Conservation (phyloP, 2,329 filamentous ascomycete genomes). For the Colletotrichum sp. region DNA sequence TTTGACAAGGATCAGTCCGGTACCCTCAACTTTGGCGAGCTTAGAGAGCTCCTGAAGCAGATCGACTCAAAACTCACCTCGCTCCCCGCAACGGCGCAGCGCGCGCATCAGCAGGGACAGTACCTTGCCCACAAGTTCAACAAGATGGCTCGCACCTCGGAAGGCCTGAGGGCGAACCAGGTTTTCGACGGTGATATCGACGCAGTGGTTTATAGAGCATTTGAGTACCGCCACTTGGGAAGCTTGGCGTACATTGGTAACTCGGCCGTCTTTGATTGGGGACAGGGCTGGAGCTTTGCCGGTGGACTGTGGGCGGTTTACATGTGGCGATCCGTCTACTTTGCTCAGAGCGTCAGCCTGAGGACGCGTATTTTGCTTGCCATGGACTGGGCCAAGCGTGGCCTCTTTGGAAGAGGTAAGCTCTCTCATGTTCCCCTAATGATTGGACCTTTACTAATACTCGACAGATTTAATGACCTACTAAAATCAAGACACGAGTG, state of each 20-base stretch:
- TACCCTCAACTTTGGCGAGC: conserved; percentile 91
- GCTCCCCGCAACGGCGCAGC: conserved; percentile 92
- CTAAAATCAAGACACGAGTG: conserved; percentile 14
- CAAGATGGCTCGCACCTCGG: conserved; percentile 79
- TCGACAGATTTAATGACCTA: conserved; percentile 39
- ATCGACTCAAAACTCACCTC: conserved; percentile 96
- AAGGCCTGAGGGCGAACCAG: conserved; percentile 79
- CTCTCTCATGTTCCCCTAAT: conserved; percentile 16
- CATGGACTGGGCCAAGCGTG: conserved; percentile 99
- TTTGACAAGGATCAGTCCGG: conserved; percentile 95
- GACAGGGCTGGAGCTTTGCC: conserved; percentile 75
- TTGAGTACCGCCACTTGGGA: conserved; percentile 92
- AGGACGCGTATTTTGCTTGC: conserved; percentile 86
- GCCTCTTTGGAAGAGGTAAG: conserved; percentile 93
- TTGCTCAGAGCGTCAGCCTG: conserved; percentile 95
- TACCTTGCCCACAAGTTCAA: conserved; percentile 96
- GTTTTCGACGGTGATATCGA: conserved; percentile 90
- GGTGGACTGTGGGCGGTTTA: conserved; percentile 94
- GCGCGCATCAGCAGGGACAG: conserved; percentile 92
- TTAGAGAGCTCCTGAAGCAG: conserved; percentile 85
- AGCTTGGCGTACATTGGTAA: conserved; percentile 96
- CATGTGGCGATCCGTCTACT: conserved; percentile 95
- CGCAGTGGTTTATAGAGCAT: conserved; percentile 90
- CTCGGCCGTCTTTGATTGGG: conserved; percentile 91
- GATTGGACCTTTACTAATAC: neutral